Evolutionary conservation across 2,329 filamentous ascomycete species (phyloP).

Genomic region (Coniella lustricola): DNA sequence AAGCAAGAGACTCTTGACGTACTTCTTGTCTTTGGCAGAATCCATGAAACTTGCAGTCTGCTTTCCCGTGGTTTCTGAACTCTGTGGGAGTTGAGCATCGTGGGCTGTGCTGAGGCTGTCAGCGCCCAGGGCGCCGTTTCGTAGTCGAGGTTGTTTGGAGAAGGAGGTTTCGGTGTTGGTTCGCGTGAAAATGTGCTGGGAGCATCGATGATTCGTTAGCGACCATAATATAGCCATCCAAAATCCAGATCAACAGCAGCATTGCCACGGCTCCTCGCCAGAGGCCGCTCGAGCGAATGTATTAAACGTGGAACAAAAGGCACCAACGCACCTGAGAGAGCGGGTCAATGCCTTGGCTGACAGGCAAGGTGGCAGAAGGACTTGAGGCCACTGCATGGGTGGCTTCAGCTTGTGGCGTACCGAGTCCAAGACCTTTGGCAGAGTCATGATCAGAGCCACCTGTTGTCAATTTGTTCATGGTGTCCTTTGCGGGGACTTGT

Average conservation of each 20-base stretch:
- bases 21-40: conserved; percentile 58
- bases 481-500: not conserved
- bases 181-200: conserved; percentile 56
- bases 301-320: not conserved
- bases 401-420: conserved; percentile 2
- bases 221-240: not conserved
- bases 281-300: too few relatives aligned
- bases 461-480: conserved; percentile 5
- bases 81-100: conserved; percentile 27
- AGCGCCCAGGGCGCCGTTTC: conserved; percentile 39
- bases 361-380: not conserved
- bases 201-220: conserved; percentile 5
- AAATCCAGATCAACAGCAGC: not conserved
- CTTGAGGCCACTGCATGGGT: not conserved
- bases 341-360: conserved; percentile 12
- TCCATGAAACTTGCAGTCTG: conserved; percentile 29
- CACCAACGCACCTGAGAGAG: conserved; percentile 14
- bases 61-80: conserved; percentile 35
- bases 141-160: conserved; percentile 48
- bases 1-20: conserved; percentile 25
- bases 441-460: conserved; percentile 2
- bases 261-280: not conserved
- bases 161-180: conserved; percentile 53
- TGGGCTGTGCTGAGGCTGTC: conserved; percentile 43
- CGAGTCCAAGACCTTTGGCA: not conserved